Conservation (phyloP, 768 basidiomycete species). For the Trametopsis cervina region DNA sequence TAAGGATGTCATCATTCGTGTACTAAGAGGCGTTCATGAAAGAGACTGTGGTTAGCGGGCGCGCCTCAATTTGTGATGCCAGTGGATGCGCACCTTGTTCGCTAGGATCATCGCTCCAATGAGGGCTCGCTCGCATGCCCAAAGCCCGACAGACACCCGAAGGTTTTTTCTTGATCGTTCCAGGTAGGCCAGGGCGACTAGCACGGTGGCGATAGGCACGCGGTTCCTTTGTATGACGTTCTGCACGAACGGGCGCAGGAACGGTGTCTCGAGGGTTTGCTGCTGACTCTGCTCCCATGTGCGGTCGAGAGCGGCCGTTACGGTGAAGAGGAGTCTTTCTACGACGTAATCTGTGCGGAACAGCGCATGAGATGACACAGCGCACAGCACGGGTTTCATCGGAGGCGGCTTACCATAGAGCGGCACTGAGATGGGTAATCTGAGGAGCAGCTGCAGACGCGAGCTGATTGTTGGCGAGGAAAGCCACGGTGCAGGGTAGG, state of each 20-base stretch:
- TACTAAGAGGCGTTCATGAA: slow-evolving; percentile 39
- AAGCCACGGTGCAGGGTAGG: no score
- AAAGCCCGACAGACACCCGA: slow-evolving; percentile 8
- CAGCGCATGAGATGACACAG: not conserved
- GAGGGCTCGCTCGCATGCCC: slow-evolving; percentile 35
- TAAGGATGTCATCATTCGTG: slow-evolving; percentile 65
- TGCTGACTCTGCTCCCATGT: slow-evolving; percentile 2
- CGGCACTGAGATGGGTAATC: not conserved
- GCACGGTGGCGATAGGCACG: slow-evolving; percentile 16
- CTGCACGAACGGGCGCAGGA: slow-evolving; percentile 8
- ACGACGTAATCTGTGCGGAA: slow-evolving; percentile 12
- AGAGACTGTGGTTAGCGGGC: no score
- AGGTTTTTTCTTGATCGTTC: slow-evolving; percentile 16
- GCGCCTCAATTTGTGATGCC: no score
- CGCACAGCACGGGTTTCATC: not conserved
- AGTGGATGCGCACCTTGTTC: slow-evolving; percentile 28
- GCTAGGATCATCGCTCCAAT: slow-evolving; percentile 36
- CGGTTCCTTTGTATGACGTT: slow-evolving; percentile 12
- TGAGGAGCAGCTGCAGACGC: not conserved
- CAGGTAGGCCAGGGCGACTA: slow-evolving; percentile 25
- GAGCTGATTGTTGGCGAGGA: not conserved
- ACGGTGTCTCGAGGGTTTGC: slow-evolving; percentile 4
- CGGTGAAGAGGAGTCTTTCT: slow-evolving; percentile 7
- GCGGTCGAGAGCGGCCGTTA: slow-evolving; percentile 7
- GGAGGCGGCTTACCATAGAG: slow-evolving; percentile 8